Evolutionary conservation across 2,329 filamentous ascomycete genomes (phyloP), one percentile per base, ranked within the genome.

Genomic region (Sclerotinia subarctica): DNA sequence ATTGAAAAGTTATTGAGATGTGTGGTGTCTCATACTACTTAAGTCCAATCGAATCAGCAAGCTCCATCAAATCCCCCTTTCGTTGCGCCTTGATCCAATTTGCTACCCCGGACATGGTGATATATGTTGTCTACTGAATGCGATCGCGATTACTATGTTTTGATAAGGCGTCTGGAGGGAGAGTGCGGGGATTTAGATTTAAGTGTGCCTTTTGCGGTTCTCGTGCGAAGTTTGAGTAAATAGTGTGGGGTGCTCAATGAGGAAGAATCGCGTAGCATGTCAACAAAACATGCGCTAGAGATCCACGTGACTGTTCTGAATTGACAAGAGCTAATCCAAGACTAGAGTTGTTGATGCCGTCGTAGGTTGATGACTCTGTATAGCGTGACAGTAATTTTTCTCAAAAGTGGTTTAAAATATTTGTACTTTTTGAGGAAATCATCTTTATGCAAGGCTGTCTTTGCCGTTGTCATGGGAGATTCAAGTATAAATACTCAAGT

Each of bases 61-160:
- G 83, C 71, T 91, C 89, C 74, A 87, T 79, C 68, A 97, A 86
- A 72, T 94, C 92, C 74, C 84, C 84, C 84, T 96, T 96, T 82
- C 91, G 90, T 85, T 95, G 91, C 78, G 86, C 85, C 79, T 89
- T 86, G 78, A 97, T 84, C 87, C 91, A 96, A 74, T 88, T 86
- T 77, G 90, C 87, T 73, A 80, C 81, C 74, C 81, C 81, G 70
- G 88, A 87, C 88, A 91, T 91, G 74, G 78, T 85, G 74, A 74
- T 47, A 57, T 38, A 46, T 53, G 7, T 11, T 62, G 17, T 42
- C 42, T 58, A 10, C 51, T 35, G 24, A 64, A 49, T 57, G 49
- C 58, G 58, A 68, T 24, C 29, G 38, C 17, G 11, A 56, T 64
- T 8, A 35, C 57, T n/a, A 49, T 58, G 24, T 35, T 42, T 58